Percentiles rank a stretch among this genome's conserved stretches.
Evolutionary conservation across 2,329 filamentous ascomycete species (phyloP).

Genomic region (Sporothrix luriei): DNA sequence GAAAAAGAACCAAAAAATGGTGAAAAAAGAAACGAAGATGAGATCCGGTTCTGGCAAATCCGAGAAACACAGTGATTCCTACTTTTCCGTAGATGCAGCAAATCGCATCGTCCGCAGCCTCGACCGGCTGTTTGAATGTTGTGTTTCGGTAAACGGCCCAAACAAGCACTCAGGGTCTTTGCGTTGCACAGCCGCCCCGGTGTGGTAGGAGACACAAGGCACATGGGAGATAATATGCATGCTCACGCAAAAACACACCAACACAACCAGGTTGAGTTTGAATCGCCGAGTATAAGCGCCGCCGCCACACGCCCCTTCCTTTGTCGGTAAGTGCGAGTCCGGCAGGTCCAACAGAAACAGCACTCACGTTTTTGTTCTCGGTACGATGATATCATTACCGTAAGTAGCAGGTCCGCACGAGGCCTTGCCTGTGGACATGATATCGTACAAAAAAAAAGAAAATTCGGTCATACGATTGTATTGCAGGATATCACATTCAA

Average conservation of each 20-base stretch:
- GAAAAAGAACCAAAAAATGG: not conserved
- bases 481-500: conserved; percentile 4
- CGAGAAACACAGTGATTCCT: not conserved
- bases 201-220: not conserved
- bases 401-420: not conserved
- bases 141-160: conserved; percentile 22
- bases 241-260: not conserved
- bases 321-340: not conserved
- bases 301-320: not conserved
- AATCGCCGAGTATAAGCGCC: not conserved
- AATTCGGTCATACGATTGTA: not conserved
- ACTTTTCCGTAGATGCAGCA: conserved; percentile 1
- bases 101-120: conserved; percentile 9
- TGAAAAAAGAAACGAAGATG: not conserved
- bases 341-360: not conserved
- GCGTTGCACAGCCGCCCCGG: conserved; percentile 23
- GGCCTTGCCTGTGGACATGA: not conserved
- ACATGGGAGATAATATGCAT: not conserved
- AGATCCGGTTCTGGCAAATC: not conserved
- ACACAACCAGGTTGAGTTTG: not conserved
- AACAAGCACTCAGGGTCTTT: conserved; percentile 9
- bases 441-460: not conserved
- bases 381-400: not conserved
- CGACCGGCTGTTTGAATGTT: conserved; percentile 24
- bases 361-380: not conserved